These are phyloP conservation scores for Penicillium sp. DNA, from an alignment of 2,329 filamentous ascomycete species.

Conservation along the genomic window DNA sequence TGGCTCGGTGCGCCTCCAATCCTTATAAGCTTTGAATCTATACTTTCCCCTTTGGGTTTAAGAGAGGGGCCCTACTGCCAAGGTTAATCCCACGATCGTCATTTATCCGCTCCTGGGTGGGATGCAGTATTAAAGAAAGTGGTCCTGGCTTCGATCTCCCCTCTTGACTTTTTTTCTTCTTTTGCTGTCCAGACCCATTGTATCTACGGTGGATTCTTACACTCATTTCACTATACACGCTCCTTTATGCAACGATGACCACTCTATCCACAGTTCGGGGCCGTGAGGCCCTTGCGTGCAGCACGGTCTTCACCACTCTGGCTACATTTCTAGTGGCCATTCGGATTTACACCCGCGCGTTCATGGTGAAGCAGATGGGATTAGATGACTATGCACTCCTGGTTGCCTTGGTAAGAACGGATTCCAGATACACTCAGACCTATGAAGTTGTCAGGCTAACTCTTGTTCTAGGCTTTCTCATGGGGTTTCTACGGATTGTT, in stretches of 20 bases:
- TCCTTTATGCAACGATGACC: slow-evolving; percentile 21
- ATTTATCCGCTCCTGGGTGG: not conserved
- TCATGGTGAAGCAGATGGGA: slow-evolving; percentile 36
- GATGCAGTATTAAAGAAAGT: slow-evolving; percentile 12
- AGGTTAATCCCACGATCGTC: slow-evolving; percentile 4
- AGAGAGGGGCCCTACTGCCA: not conserved
- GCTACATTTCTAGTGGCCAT: slow-evolving; percentile 35
- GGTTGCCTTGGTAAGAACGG: slow-evolving; percentile 31
- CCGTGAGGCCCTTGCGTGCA: slow-evolving; percentile 27
- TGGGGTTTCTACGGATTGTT: slow-evolving; percentile 33
- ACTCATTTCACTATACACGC: not conserved
- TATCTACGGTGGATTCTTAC: slow-evolving; percentile 1
- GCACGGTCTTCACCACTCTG: slow-evolving; percentile 32
- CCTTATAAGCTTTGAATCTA: not conserved
- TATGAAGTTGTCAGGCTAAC: not conserved
- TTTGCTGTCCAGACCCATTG: not conserved
- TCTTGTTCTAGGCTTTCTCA: slow-evolving; percentile 23
- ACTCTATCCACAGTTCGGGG: slow-evolving; percentile 29
- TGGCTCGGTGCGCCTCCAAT: not conserved
- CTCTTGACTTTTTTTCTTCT: not conserved
- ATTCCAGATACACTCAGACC: not conserved
- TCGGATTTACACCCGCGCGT: slow-evolving; percentile 42
- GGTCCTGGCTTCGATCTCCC: slow-evolving; percentile 8
- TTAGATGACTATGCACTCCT: slow-evolving; percentile 41
- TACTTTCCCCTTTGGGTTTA: not conserved